Conservation (phyloP, 2,329 filamentous ascomycete genomes). For the Sphaerulina vaccinii region DNA sequence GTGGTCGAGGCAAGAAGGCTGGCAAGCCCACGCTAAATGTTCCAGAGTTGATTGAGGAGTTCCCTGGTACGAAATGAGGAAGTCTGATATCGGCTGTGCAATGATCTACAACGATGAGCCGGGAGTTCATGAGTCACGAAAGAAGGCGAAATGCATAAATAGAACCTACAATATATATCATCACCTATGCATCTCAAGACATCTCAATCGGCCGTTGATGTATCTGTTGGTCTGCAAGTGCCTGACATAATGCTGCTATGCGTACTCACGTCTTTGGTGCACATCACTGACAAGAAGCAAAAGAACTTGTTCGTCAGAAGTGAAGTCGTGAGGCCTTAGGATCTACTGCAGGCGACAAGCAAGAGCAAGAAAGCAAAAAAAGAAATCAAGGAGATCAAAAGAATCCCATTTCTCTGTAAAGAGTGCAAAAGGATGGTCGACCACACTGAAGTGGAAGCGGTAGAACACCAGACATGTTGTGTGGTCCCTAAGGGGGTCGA, state of each 20-base stretch:
- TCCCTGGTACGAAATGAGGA: conserved; percentile 8
- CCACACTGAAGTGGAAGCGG: conserved; percentile 1
- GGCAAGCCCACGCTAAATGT: conserved; percentile 26
- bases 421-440: conserved; percentile 11
- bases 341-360: not conserved
- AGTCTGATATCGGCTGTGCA: not conserved
- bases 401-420: too few species aligned
- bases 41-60: conserved; percentile 8
- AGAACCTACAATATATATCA: too few species aligned
- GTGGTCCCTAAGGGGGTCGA: conserved; percentile 17
- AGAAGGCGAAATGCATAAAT: too few species aligned
- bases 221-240: too few species aligned
- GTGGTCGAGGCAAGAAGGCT: conserved; percentile 45
- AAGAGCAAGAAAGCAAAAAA: not conserved
- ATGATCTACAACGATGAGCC: not conserved
- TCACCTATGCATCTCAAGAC: too few species aligned
- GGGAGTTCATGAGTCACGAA: not conserved
- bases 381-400: not conserved
- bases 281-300: too few species aligned
- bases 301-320: too few species aligned
- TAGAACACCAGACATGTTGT: not conserved
- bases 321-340: too few species aligned
- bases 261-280: too few species aligned
- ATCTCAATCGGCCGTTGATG: too few species aligned
- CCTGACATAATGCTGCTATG: too few species aligned